These are phyloP conservation scores for Gracilaria gracilis DNA, from an alignment of 23 red algal genomes.

Conservation along the genomic window DNA sequence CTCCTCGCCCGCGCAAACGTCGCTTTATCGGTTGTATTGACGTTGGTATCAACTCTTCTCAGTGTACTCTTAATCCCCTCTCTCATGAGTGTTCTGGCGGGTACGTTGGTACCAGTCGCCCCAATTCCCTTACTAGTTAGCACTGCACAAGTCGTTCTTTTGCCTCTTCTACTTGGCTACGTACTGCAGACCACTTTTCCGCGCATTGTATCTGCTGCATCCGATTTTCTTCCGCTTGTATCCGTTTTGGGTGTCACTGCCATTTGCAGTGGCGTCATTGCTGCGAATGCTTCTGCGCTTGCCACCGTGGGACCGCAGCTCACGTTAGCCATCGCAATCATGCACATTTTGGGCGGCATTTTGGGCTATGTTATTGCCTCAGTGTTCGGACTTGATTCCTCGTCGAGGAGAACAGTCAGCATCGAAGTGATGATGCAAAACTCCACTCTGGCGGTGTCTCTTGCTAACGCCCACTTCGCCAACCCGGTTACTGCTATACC, in stretches of 20 bases:
- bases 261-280: conserved; percentile 86
- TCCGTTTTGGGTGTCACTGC: conserved; percentile 89
- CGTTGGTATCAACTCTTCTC: conserved; percentile 79
- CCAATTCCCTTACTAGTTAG: conserved; percentile 70
- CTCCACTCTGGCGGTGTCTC: conserved; percentile 83
- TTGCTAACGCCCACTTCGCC: conserved; percentile 88
- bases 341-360: conserved; percentile 81
- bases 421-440: conserved; percentile 99
- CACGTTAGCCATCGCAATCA: conserved; percentile 58
- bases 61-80: conserved; percentile 76
- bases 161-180: conserved; percentile 78
- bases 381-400: conserved; percentile 18
- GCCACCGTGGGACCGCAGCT: conserved; percentile 42
- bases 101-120: conserved; percentile 81
- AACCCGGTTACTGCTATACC: conserved; percentile 80
- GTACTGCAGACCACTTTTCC: conserved; percentile 53
- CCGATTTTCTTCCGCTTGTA: conserved; percentile 63
- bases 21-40: conserved; percentile 93
- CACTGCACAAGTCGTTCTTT: conserved; percentile 81
- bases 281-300: conserved; percentile 56
- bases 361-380: conserved; percentile 78
- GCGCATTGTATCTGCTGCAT: conserved; percentile 35
- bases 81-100: conserved; percentile 85
- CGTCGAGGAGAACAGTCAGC: conserved; percentile 67
- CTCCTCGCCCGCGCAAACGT: conserved; percentile 90